Evolutionary conservation across 1,139 yeast genomes (phyloP).

Genomic region (Pichia sp.): DNA sequence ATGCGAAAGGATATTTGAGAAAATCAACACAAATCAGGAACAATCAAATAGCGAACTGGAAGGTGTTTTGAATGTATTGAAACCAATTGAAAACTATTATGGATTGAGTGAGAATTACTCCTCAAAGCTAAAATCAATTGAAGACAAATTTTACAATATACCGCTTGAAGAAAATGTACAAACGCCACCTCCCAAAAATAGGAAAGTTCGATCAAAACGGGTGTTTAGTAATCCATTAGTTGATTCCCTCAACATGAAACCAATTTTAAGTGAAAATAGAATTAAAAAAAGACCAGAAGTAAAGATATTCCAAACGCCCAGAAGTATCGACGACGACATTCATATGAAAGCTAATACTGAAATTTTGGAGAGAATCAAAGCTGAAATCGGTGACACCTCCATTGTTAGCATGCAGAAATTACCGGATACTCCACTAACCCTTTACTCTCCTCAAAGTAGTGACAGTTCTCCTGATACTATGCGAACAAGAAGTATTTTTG

Average conservation of each 20-base stretch:
- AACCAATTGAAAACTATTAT: constrained; percentile 10
- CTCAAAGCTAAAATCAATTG: constrained; percentile 4
- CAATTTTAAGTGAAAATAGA: constrained; percentile 5
- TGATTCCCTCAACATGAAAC: constrained; percentile 15
- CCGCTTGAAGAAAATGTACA: constrained; percentile 8
- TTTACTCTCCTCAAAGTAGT: constrained; percentile 7
- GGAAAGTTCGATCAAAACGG: constrained; percentile 3
- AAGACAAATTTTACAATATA: neutral
- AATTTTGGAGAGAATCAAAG: constrained; percentile 9
- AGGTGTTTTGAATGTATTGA: constrained; percentile 24
- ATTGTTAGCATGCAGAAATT: neutral
- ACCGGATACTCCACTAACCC: constrained; percentile 6
- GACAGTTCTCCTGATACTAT: constrained; percentile 16
- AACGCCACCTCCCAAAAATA: constrained; percentile 7
- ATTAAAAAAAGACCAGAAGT: neutral
- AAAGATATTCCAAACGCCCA: constrained; percentile 16
- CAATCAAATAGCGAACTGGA: constrained; percentile 41
- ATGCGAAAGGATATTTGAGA: constrained; percentile 21
- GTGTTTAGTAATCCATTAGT: constrained; percentile 17
- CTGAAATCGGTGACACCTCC: constrained; percentile 1
- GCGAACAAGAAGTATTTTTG: constrained; percentile 14
- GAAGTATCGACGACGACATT: constrained; percentile 6
- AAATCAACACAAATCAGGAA: constrained; percentile 24
- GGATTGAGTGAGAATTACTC: constrained; percentile 6
- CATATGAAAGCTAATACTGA: constrained; percentile 13